Percentiles rank a stretch among this genome's conserved stretches.
Conservation (phyloP, 1,284 basidiomycete genomes). For the Malassezia restricta region DNA sequence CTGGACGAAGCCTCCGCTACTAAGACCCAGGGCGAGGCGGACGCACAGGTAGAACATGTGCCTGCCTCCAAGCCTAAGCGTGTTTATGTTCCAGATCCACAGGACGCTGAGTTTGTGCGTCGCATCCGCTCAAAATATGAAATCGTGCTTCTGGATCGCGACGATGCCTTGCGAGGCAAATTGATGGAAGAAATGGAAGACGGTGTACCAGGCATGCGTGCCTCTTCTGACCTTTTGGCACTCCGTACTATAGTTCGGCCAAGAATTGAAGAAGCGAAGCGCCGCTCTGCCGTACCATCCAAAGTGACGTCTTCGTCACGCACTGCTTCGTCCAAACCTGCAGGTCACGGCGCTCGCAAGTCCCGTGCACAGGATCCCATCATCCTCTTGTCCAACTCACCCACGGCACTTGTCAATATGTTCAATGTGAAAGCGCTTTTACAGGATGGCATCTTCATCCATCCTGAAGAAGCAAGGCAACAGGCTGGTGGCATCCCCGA, state of each 20-base stretch:
- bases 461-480: constrained; percentile 30
- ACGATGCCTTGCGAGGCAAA: constrained; percentile 29
- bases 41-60: background rate
- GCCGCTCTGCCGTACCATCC: constrained; percentile 11
- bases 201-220: background rate
- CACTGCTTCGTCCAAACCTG: constrained; percentile 3
- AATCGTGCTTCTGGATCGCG: constrained; percentile 29
- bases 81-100: constrained; percentile 30
- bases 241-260: constrained; percentile 22
- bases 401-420: constrained; percentile 89
- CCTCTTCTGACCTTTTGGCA: constrained; percentile 18
- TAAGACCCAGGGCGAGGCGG: background rate
- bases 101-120: constrained; percentile 41
- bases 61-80: background rate
- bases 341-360: constrained; percentile 17
- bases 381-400: constrained; percentile 89
- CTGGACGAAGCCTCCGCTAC: background rate
- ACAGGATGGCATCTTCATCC: constrained; percentile 66
- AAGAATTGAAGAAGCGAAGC: constrained; percentile 29
- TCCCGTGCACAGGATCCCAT: constrained; percentile 57
- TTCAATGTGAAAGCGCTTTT: constrained; percentile 89
- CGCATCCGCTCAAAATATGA: constrained; percentile 27
- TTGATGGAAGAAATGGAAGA: background rate
- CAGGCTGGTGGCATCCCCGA: constrained; percentile 30
- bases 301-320: constrained; percentile 15